Evolutionary conservation across 176 grass and related monocot genomes (phyloP), one percentile per base, ranked within the genome.

Genomic region (Echinochloa phyllopogon): DNA sequence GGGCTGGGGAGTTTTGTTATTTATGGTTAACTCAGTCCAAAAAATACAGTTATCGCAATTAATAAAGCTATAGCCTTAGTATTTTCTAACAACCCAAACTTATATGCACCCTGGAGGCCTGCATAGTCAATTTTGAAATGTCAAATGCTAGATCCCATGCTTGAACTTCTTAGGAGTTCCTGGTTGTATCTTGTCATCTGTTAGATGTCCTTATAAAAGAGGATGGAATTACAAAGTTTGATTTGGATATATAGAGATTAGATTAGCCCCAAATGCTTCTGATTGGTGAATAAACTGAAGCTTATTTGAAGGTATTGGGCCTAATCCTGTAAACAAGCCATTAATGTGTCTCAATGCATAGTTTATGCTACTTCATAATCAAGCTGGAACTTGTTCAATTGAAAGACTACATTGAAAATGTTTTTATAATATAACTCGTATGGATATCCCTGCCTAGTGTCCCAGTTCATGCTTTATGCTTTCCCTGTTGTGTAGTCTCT

Each of bases 71-170:
- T 77, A 27, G 43, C 52, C 24, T 67, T 80, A 12, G 29, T 80
- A 50, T 86, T 79, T 72, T 50, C 3, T 43, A 59, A 73, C 48
- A 74, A 18, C 5, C 23, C 33, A 62, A 57, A 20, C 23, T 44
- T 71, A 71, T 25, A 71, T 71, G 42, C 42, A 47, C 42, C 67
- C 6, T n/a, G 0, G 57, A 60, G n/a, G n/a, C 57, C n/a, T 66
- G 17, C 37, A 55, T 72, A 74, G 20, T 61, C 17, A 41, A 57
- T 79, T 55, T 72, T 74, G 37, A 24, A 33, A 57, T 70, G n/a
- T 76, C 17, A 23, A 80, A 66, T 79, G 27, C 65, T 74, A 21
- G 61, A 70, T 58, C 6, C 27, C 39, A 79, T 84, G 56, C 59
- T 78, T 73, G 18, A 79, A 53, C 29, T 29, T 20, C 24, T 73